phyloP scores from a whole-genome alignment of 495 filamentous ascomycete genomes.

The Choiromyces venosus region DNA sequence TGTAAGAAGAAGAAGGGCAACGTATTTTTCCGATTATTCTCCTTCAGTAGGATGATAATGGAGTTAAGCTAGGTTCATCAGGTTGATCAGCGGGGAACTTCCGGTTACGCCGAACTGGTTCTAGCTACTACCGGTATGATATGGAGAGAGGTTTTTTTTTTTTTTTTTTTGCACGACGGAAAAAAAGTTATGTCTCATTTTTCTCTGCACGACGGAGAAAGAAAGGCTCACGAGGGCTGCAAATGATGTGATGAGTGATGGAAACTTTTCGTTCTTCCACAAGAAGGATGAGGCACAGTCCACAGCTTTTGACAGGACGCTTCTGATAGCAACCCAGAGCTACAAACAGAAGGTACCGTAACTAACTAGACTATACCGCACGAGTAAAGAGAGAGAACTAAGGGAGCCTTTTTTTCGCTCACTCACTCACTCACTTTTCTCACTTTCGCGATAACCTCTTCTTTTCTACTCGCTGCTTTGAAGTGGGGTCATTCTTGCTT shows the following conservation, averaged over 20 bases:
- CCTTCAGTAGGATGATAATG: neutral
- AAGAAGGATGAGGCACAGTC: neutral
- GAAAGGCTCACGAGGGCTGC: neutral
- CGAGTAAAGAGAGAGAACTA: neutral
- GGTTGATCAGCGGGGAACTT: conserved; percentile 4
- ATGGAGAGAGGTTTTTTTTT: neutral
- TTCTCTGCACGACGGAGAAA: neutral
- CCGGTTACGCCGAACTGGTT: neutral
- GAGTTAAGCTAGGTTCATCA: neutral
- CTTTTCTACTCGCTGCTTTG: neutral
- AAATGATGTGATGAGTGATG: neutral
- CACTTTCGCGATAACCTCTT: neutral
- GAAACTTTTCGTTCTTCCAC: neutral
- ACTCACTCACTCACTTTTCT: neutral
- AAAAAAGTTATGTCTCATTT: neutral
- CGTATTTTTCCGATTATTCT: conserved; percentile 2
- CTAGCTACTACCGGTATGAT: too few species aligned
- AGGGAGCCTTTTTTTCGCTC: neutral
- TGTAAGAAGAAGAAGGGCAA: neutral
- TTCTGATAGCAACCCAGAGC: neutral
- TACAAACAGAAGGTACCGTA: neutral
- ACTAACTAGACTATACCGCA: neutral
- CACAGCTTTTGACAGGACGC: neutral
- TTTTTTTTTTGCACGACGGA: neutral
- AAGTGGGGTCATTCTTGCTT: conserved; percentile 2